phyloP scores from a whole-genome alignment of 1,139 yeast species.

The Yamadazyma triangularis region DNA sequence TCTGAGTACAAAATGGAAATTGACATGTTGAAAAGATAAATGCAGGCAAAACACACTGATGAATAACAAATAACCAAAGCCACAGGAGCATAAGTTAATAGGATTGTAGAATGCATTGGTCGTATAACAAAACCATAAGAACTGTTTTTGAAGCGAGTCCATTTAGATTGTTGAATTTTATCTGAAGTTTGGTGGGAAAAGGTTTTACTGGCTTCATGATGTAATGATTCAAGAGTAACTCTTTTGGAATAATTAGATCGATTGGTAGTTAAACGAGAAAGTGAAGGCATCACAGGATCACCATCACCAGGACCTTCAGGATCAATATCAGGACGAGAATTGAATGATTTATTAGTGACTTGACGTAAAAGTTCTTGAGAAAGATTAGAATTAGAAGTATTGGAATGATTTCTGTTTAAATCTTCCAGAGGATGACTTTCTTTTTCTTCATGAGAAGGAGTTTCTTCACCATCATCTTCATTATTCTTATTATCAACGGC shows the following conservation, averaged over 20 bases:
- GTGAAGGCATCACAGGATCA: conserved; percentile 37
- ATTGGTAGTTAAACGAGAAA: conserved; percentile 34
- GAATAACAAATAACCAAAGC: conserved; percentile 59
- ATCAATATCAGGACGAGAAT: conserved; percentile 3
- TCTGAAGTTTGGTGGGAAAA: conserved; percentile 1
- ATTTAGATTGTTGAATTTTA: conserved; percentile 6
- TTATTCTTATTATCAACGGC: conserved; percentile 10
- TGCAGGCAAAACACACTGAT: conserved; percentile 60
- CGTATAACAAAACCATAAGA: conserved; percentile 40
- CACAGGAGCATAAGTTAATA: conserved; percentile 71
- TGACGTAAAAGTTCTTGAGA: conserved; percentile 6
- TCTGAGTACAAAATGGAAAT: conserved; percentile 59
- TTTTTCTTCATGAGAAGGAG: conserved; percentile 1
- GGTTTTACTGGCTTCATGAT: conserved; percentile 5
- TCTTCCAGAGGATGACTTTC: neutral
- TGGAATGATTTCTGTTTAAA: neutral
- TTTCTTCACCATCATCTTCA: conserved; percentile 15
- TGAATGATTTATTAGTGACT: conserved; percentile 3
- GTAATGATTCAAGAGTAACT: conserved; percentile 20
- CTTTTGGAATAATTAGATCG: conserved; percentile 29
- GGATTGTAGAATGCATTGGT: conserved; percentile 48
- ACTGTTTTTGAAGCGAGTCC: conserved; percentile 13
- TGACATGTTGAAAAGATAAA: conserved; percentile 74
- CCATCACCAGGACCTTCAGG: conserved; percentile 16
- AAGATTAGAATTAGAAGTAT: conserved; percentile 3